Percentiles rank a stretch among this genome's conserved stretches.
Evolutionary conservation across 2,329 filamentous ascomycete species (phyloP).

Genomic region (Gremmenia infestans): DNA sequence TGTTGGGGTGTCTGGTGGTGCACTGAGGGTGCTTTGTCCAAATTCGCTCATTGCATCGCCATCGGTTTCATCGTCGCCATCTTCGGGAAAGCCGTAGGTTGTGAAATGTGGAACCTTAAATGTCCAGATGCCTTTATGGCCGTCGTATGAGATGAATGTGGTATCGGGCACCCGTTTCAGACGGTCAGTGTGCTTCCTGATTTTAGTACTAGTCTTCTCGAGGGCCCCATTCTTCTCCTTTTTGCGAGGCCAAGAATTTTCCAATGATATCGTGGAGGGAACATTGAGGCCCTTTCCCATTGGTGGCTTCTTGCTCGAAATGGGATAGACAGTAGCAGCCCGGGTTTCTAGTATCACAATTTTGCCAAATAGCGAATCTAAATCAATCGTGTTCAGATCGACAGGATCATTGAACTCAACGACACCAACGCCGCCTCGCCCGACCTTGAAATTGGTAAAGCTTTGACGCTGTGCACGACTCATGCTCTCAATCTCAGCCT

Average conservation of each 20-base stretch:
- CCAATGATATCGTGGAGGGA: slow-evolving; percentile 78
- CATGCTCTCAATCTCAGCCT: slow-evolving; percentile 73
- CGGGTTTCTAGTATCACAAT: slow-evolving; percentile 75
- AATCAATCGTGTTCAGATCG: slow-evolving; percentile 72
- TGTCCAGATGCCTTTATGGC: slow-evolving; percentile 77
- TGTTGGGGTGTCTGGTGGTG: slow-evolving; percentile 39
- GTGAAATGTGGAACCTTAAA: slow-evolving; percentile 97
- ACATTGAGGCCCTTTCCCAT: slow-evolving; percentile 88
- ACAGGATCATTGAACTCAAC: slow-evolving; percentile 79
- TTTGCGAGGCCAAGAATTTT: slow-evolving; percentile 87
- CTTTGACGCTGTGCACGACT: slow-evolving; percentile 72
- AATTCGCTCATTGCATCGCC: slow-evolving; percentile 40
- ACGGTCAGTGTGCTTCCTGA: slow-evolving; percentile 77
- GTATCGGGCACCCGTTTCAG: slow-evolving; percentile 77
- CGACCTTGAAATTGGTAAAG: slow-evolving; percentile 72
- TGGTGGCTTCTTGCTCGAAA: slow-evolving; percentile 71
- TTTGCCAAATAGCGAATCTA: slow-evolving; percentile 73
- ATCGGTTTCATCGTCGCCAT: slow-evolving; percentile 59
- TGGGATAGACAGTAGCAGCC: slow-evolving; percentile 79
- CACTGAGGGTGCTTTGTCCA: slow-evolving; percentile 45
- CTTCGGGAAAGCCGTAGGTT: slow-evolving; percentile 81
- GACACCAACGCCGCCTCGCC: slow-evolving; percentile 73
- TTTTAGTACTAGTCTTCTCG: slow-evolving; percentile 58
- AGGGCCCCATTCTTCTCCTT: slow-evolving; percentile 49
- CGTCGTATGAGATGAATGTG: slow-evolving; percentile 74